phyloP scores from a whole-genome alignment of 2,329 filamentous ascomycete genomes.

The Hymenoscyphus repandus region DNA sequence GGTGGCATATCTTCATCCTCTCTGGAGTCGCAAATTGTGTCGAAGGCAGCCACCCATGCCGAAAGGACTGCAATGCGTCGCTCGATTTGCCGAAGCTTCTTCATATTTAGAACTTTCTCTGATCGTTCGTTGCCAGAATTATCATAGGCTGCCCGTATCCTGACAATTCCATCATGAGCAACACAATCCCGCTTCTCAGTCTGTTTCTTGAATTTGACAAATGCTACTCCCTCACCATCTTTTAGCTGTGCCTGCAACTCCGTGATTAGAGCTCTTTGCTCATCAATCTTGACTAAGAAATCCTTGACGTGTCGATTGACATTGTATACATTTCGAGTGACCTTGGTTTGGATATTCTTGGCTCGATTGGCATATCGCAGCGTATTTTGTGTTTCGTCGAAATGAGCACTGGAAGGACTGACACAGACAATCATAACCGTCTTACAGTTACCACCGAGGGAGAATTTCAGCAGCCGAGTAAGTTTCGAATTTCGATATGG shows the following conservation, averaged over 20 bases:
- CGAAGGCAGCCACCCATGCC: constrained; percentile 89
- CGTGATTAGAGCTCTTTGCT: constrained; percentile 95
- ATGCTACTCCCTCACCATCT: constrained; percentile 75
- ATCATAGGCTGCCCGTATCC: constrained; percentile 79
- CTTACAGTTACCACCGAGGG: constrained; percentile 93
- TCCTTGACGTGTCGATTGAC: constrained; percentile 99
- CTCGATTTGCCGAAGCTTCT: constrained; percentile 76
- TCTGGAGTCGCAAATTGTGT: constrained; percentile 68
- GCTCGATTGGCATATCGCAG: constrained; percentile 94
- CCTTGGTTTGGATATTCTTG: constrained; percentile 99
- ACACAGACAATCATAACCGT: constrained; percentile 99
- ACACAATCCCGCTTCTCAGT: constrained; percentile 75
- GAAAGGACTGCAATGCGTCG: constrained; percentile 81
- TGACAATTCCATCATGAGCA: constrained; percentile 70
- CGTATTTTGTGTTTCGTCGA: constrained; percentile 97
- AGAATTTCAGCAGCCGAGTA: constrained; percentile 92
- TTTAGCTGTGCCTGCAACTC: constrained; percentile 91
- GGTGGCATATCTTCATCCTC: constrained; percentile 66
- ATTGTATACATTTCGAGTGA: constrained; percentile 98
- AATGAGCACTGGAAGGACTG: constrained; percentile 92
- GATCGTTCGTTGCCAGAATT: constrained; percentile 71
- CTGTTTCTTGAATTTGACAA: constrained; percentile 86
- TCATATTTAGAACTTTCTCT: constrained; percentile 74
- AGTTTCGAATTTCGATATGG: constrained; percentile 98
- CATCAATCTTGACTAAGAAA: constrained; percentile 98